These are phyloP conservation scores for Posidonia oceanica DNA, from an alignment of 116 monocot species.

Conservation along the genomic window DNA sequence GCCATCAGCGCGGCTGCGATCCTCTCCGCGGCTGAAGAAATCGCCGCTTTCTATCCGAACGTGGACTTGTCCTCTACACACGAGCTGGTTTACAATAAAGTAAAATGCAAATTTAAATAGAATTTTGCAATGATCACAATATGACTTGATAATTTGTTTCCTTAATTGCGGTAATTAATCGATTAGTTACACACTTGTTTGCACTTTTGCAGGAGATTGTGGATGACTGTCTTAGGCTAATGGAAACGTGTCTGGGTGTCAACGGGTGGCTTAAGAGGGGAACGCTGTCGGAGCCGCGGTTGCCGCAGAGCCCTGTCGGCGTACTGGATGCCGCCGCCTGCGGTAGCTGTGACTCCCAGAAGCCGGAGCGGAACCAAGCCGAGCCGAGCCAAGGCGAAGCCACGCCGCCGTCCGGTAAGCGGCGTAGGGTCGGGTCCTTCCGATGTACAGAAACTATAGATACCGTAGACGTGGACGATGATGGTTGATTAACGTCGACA, in stretches of 20 bases:
- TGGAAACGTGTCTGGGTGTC: slow-evolving; percentile 19
- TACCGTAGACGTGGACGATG: background rate
- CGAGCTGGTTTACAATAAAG: slow-evolving; percentile 5
- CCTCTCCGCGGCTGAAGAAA: slow-evolving; percentile 26
- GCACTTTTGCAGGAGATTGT: slow-evolving; percentile 4
- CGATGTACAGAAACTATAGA: slow-evolving; percentile 10
- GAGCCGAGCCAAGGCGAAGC: background rate
- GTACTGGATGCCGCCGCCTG: slow-evolving; percentile 43
- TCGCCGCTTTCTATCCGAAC: background rate
- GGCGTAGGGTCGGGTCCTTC: slow-evolving; percentile 2
- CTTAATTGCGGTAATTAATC: no score
- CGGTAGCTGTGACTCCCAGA: slow-evolving; percentile 33
- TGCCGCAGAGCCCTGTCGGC: slow-evolving; percentile 45
- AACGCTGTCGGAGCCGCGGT: background rate
- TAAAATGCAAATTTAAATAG: background rate
- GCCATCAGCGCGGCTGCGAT: slow-evolving; percentile 67
- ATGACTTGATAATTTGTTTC: no score
- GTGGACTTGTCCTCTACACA: background rate
- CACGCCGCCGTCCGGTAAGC: background rate
- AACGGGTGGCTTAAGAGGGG: background rate
- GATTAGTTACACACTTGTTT: no score
- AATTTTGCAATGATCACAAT: no score
- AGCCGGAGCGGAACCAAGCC: background rate
- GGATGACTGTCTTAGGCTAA: slow-evolving; percentile 2
- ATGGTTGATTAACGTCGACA: background rate